Conservation (phyloP, 768 basidiomycete species). For the Tephrocybe sp. region DNA sequence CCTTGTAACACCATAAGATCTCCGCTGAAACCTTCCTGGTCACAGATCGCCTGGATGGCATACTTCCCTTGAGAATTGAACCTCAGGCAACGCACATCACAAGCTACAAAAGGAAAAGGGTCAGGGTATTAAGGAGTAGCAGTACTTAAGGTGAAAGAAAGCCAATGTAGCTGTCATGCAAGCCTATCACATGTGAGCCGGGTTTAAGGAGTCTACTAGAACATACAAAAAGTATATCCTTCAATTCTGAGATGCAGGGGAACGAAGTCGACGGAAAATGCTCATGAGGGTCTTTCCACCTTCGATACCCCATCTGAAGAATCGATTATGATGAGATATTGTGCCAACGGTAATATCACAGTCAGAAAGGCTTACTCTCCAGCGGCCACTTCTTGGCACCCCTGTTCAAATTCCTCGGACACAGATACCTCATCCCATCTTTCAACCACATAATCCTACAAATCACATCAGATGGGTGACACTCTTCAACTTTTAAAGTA, state of each 20-base stretch:
- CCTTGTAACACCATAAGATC: too few relatives aligned
- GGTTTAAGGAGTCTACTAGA: too few relatives aligned
- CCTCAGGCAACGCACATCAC: too few relatives aligned
- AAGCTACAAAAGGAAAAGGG: too few relatives aligned
- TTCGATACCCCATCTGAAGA: constrained; percentile 63
- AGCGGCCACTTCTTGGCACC: constrained; percentile 69
- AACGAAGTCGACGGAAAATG: constrained; percentile 65
- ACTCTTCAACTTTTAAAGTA: constrained; percentile 14
- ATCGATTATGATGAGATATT: constrained; percentile 5
- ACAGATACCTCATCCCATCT: constrained; percentile 71
- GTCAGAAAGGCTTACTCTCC: constrained; percentile 57
- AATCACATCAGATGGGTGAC: constrained; percentile 12
- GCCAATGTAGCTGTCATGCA: too few relatives aligned
- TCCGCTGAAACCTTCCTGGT: too few relatives aligned
- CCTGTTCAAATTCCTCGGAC: constrained; percentile 64
- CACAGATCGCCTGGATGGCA: too few relatives aligned
- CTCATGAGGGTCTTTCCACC: constrained; percentile 69
- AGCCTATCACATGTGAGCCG: too few relatives aligned
- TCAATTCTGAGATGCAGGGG: constrained; percentile 40
- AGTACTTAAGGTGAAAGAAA: too few relatives aligned
- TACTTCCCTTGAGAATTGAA: too few relatives aligned
- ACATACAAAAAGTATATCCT: too few relatives aligned
- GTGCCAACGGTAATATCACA: neutral
- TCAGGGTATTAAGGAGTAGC: too few relatives aligned
- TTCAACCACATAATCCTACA: constrained; percentile 73